A percentile compares a stretch with the other conserved stretches of the same genome.
phyloP scores from a whole-genome alignment of 805 yeast species.

The Zygoascus tannicola region DNA sequence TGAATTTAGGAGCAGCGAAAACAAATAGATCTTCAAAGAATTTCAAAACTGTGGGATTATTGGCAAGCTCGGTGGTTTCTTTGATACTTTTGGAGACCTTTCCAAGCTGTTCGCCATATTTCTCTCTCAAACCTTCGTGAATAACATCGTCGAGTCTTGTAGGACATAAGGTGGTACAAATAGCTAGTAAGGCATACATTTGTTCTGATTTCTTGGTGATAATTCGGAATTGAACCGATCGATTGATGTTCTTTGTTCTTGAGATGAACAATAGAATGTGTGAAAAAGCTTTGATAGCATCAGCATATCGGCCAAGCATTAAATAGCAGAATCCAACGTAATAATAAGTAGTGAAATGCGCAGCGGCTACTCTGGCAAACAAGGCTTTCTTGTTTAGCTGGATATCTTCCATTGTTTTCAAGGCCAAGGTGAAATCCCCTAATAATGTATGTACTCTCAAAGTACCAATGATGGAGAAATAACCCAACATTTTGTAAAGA shows the following conservation, averaged over 20 bases:
- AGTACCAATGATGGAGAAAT: constrained; percentile 40
- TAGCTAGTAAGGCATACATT: constrained; percentile 42
- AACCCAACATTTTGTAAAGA: constrained; percentile 39
- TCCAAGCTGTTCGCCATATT: constrained; percentile 37
- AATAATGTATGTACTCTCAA: constrained; percentile 41
- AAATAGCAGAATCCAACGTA: constrained; percentile 43
- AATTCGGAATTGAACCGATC: constrained; percentile 37
- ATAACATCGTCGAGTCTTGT: constrained; percentile 39
- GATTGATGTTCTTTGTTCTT: constrained; percentile 36
- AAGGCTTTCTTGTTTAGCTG: constrained; percentile 40
- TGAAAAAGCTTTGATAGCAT: constrained; percentile 41
- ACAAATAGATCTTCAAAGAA: constrained; percentile 38
- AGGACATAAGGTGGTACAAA: constrained; percentile 38
- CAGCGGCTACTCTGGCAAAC: constrained; percentile 39
- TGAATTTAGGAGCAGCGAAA: constrained; percentile 42
- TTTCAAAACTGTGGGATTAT: constrained; percentile 17
- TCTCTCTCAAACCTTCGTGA: constrained; percentile 37
- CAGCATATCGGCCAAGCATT: constrained; percentile 42
- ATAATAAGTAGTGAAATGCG: constrained; percentile 43
- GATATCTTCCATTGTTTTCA: constrained; percentile 40
- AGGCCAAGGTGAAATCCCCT: constrained; percentile 42
- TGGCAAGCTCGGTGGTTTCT: constrained; percentile 15
- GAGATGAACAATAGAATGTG: constrained; percentile 39
- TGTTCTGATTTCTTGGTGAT: constrained; percentile 42
- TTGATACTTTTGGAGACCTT: constrained; percentile 37